Evolutionary conservation across 2,329 filamentous ascomycete genomes (phyloP).

Genomic region (Triangularia verruculosa): DNA sequence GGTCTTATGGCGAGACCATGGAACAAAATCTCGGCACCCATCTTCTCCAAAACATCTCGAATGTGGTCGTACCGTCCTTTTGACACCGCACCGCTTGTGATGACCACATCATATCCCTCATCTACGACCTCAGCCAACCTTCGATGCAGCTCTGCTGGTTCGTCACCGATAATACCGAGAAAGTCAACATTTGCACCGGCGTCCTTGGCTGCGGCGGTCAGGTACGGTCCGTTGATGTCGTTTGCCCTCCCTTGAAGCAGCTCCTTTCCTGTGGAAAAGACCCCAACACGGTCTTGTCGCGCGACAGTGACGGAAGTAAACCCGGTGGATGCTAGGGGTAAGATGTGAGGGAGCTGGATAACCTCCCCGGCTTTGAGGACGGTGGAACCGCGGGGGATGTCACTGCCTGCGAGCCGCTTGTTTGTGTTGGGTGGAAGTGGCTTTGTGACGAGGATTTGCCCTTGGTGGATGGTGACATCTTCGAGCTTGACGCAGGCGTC

Average conservation of each 20-base stretch:
- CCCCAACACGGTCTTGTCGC: not conserved
- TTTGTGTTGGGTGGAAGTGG: conserved; percentile 2
- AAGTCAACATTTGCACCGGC: not conserved
- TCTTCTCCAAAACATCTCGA: conserved; percentile 20
- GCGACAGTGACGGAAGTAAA: not conserved
- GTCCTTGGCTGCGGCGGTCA: not conserved
- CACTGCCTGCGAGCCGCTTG: conserved; percentile 8
- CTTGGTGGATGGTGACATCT: not conserved
- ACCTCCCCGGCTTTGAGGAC: conserved; percentile 5
- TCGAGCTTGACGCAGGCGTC: conserved; percentile 19
- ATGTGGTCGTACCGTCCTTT: conserved; percentile 31
- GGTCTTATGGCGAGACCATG: conserved; percentile 32
- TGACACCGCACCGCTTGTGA: conserved; percentile 32
- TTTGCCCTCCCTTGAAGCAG: not conserved
- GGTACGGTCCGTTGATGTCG: conserved; percentile 13
- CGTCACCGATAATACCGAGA: conserved; percentile 10
- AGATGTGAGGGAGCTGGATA: conserved; percentile 3
- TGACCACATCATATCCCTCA: conserved; percentile 27
- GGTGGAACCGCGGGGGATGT: conserved; percentile 3
- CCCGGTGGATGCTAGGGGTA: conserved; percentile 7
- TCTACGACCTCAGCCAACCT: not conserved
- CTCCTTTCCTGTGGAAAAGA: conserved; percentile 6
- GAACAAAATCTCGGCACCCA: conserved; percentile 28
- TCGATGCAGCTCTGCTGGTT: not conserved
- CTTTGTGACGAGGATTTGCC: conserved; percentile 13